These are phyloP conservation scores for Spathaspora sp. DNA, from an alignment of 805 yeast genomes.

Conservation along the genomic window DNA sequence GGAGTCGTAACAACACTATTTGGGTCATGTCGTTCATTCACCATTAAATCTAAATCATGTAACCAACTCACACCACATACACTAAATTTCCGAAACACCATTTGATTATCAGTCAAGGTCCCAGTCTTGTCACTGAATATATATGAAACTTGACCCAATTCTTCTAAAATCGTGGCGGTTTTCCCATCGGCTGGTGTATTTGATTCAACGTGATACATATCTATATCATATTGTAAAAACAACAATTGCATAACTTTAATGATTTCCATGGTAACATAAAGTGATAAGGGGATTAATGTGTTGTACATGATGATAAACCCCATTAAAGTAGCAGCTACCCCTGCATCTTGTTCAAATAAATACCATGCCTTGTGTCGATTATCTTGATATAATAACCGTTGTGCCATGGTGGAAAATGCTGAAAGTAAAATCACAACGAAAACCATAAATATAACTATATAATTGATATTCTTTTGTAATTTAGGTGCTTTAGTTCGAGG, in stretches of 20 bases:
- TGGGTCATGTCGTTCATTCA: conserved; percentile 7
- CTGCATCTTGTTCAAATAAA: conserved; percentile 65
- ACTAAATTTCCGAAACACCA: conserved; percentile 87
- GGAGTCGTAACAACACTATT: conserved; percentile 5
- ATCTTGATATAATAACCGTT: conserved; percentile 47
- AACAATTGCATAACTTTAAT: conserved; percentile 84
- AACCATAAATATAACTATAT: conserved; percentile 86
- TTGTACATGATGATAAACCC: conserved; percentile 96
- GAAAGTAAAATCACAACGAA: conserved; percentile 70
- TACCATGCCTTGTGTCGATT: conserved; percentile 63
- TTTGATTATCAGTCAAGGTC: conserved; percentile 88
- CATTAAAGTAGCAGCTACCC: conserved; percentile 87
- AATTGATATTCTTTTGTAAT: conserved; percentile 75
- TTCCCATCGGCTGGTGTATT: conserved; percentile 93
- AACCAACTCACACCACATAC: conserved; percentile 88
- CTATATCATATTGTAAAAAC: conserved; percentile 84
- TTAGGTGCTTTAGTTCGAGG: conserved; percentile 94
- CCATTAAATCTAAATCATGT: conserved; percentile 61
- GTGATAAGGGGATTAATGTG: conserved; percentile 89
- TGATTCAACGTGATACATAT: conserved; percentile 82
- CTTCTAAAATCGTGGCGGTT: conserved; percentile 93
- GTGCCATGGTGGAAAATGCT: conserved; percentile 78
- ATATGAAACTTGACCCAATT: conserved; percentile 93
- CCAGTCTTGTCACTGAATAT: conserved; percentile 97
- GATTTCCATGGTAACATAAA: conserved; percentile 95